Conservation (phyloP, 768 basidiomycete genomes). For the Saitozyma sp. region DNA sequence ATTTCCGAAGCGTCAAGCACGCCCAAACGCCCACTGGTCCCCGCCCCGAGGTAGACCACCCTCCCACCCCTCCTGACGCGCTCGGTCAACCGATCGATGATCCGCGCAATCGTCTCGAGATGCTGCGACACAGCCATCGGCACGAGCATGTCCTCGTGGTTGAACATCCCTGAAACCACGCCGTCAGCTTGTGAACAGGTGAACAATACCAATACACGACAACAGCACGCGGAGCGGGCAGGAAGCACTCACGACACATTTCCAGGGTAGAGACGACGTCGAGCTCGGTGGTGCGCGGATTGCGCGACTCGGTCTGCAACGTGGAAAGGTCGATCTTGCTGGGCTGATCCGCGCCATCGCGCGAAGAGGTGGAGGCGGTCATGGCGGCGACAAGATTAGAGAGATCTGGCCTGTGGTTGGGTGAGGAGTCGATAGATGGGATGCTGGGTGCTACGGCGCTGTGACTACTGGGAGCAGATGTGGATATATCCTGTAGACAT, state of each 20-base stretch:
- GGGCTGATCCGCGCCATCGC: too few species aligned
- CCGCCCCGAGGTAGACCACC: conserved; percentile 11
- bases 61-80: conserved; percentile 4
- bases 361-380: too few species aligned
- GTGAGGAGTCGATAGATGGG: too few species aligned
- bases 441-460: too few species aligned
- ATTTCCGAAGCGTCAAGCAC: conserved; percentile 12
- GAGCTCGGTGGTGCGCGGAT: conserved; percentile 7
- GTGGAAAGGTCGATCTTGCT: conserved; percentile 1
- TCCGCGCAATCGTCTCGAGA: conserved; percentile 2
- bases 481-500: too few species aligned
- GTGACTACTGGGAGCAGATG: too few species aligned
- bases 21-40: conserved; percentile 11
- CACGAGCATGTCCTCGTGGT: conserved; percentile 8
- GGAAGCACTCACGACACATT: conserved; percentile 5
- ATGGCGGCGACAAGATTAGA: too few species aligned
- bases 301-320: conserved; percentile 10
- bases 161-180: conserved; percentile 6
- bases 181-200: background rate
- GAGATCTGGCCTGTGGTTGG: too few species aligned
- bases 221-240: background rate
- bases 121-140: background rate
- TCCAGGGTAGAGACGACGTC: conserved; percentile 15
- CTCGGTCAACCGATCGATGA: conserved; percentile 7
- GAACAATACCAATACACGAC: too few species aligned